These are phyloP conservation scores for Vanderwaltozyma yarrowii DNA, from an alignment of 805 yeast species.

Conservation along the genomic window DNA sequence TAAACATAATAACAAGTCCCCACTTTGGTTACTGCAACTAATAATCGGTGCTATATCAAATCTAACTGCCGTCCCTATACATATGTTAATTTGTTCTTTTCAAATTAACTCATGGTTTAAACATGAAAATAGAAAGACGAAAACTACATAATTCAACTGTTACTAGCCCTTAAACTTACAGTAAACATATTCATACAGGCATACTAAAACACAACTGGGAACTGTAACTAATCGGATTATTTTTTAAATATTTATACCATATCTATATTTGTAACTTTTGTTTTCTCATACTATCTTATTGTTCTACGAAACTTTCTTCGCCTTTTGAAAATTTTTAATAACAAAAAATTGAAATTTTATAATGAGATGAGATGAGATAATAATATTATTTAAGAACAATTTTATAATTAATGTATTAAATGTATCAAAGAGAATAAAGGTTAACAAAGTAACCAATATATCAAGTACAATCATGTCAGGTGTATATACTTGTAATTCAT, in stretches of 20 bases:
- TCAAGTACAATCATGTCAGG: slow-evolving; percentile 9
- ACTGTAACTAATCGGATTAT: no score
- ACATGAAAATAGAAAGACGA: slow-evolving; percentile 14
- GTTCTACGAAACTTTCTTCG: no score
- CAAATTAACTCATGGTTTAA: slow-evolving; percentile 44
- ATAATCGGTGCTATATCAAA: slow-evolving; percentile 39
- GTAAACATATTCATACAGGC: no score
- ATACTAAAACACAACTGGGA: no score
- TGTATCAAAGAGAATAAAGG: neutral
- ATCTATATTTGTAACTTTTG: no score
- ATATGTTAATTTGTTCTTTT: slow-evolving; percentile 38
- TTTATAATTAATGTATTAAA: no score
- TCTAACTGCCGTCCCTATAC: slow-evolving; percentile 48
- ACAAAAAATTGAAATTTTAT: neutral
- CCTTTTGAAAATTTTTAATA: no score
- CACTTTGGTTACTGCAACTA: slow-evolving; percentile 43
- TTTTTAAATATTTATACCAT: no score
- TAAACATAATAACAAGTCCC: slow-evolving; percentile 40
- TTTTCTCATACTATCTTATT: no score
- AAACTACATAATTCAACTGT: neutral
- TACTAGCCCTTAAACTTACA: no score
- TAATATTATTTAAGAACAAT: no score
- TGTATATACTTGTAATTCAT: slow-evolving; percentile 71
- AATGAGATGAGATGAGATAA: slow-evolving; percentile 6
- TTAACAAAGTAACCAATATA: neutral